Evolutionary conservation across 202 grass and related monocot species (phyloP).

Genomic region (Panicum virgatum): DNA sequence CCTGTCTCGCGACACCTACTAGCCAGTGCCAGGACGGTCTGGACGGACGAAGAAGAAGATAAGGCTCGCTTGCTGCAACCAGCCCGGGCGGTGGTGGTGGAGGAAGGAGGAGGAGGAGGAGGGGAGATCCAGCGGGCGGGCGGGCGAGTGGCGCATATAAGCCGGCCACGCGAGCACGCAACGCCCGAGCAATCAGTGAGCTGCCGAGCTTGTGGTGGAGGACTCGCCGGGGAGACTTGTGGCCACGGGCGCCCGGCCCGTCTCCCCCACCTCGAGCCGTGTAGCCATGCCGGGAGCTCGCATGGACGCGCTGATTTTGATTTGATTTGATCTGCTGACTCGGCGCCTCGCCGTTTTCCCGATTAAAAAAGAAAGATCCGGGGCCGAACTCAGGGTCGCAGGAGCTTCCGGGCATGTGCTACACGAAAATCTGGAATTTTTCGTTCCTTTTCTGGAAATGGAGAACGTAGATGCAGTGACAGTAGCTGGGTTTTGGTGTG

Average conservation of each 20-base stretch:
- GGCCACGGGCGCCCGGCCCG: conserved; percentile 2
- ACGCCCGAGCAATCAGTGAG: conserved; percentile 25
- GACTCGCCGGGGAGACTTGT: conserved; percentile 26
- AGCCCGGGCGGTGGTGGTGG: background rate
- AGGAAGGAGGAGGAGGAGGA: background rate
- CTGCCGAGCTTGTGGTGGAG: conserved; percentile 45
- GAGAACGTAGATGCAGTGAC: background rate
- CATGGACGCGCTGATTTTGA: conserved; percentile 37
- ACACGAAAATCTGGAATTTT: background rate
- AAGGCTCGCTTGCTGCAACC: background rate
- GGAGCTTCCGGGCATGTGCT: background rate
- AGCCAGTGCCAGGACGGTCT: background rate
- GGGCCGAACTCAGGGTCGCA: background rate
- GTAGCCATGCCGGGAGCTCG: background rate
- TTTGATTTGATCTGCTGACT: conserved; percentile 42
- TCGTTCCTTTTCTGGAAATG: background rate
- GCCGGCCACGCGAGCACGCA: conserved; percentile 19
- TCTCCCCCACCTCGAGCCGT: background rate
- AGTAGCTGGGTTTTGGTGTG: background rate
- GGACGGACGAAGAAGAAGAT: background rate
- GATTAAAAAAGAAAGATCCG: background rate
- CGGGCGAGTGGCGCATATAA: conserved; percentile 54
- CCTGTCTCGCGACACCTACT: background rate
- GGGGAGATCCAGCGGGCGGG: conserved; percentile 11
- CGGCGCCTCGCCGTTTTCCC: background rate